phyloP scores from a whole-genome alignment of 805 yeast species.

The Wickerhamomyces strasburgensis region DNA sequence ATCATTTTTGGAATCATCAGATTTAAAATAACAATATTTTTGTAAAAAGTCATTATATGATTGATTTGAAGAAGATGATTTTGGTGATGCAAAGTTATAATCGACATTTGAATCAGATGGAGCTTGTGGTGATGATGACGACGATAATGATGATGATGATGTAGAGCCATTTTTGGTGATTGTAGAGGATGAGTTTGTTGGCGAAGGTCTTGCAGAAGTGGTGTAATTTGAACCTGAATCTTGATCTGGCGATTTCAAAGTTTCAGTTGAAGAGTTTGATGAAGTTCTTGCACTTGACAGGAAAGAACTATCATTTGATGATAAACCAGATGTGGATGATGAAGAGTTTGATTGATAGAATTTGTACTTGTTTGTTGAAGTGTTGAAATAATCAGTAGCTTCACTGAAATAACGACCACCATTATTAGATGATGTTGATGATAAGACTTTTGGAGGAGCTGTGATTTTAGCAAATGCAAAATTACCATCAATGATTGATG shows the following conservation, averaged over 20 bases:
- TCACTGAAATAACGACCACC: constrained; percentile 24
- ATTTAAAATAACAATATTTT: constrained; percentile 25
- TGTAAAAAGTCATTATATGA: constrained; percentile 23
- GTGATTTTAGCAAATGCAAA: constrained; percentile 10
- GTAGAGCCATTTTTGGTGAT: not conserved
- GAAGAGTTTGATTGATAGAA: constrained; percentile 6
- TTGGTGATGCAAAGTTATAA: too few species aligned
- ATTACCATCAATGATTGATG: constrained; percentile 13
- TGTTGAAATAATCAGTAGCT: constrained; percentile 25
- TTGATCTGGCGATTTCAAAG: constrained; percentile 3
- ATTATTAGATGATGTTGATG: too few species aligned
- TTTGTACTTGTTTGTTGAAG: constrained; percentile 12
- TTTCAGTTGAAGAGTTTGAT: constrained; percentile 6
- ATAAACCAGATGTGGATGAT: constrained; percentile 8
- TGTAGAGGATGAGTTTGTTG: constrained; percentile 3
- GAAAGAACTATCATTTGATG: constrained; percentile 3
- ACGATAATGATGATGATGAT: not conserved
- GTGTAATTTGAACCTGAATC: not conserved
- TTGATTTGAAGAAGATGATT: constrained; percentile 2
- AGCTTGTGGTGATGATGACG: not conserved
- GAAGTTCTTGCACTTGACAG: constrained; percentile 3
- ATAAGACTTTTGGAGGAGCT: constrained; percentile 16
- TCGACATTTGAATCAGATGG: not conserved
- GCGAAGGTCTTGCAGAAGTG: constrained; percentile 1
- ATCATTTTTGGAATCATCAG: constrained; percentile 15